Evolutionary conservation across 2,329 filamentous ascomycete genomes (phyloP).

Genomic region (Epichloe uncinata): DNA sequence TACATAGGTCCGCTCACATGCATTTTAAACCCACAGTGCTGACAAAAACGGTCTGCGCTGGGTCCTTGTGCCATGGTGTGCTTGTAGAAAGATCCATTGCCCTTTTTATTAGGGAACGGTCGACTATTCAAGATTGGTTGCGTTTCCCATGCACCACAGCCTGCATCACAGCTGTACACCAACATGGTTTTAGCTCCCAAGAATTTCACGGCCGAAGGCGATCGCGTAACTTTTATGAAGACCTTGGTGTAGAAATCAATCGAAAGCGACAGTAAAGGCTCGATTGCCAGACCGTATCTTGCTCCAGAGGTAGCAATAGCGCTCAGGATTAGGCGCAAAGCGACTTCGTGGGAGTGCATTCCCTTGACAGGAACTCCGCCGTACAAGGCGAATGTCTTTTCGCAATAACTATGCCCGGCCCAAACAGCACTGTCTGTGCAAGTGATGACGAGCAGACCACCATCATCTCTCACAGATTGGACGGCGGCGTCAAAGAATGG

Average conservation of each 20-base stretch:
- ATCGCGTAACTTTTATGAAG: constrained; percentile 71
- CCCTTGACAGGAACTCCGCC: constrained; percentile 82
- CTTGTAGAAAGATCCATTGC: constrained; percentile 59
- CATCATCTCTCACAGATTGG: constrained; percentile 70
- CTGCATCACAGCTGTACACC: constrained; percentile 78
- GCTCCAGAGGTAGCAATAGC: constrained; percentile 68
- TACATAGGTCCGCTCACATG: constrained; percentile 94
- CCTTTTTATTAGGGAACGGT: constrained; percentile 57
- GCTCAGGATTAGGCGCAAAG: constrained; percentile 74
- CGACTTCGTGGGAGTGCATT: constrained; percentile 74
- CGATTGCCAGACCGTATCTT: constrained; percentile 75
- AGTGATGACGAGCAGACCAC: constrained; percentile 84
- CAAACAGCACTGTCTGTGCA: constrained; percentile 95
- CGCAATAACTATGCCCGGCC: constrained; percentile 84
- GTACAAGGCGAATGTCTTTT: constrained; percentile 91
- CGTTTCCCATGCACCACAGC: constrained; percentile 83
- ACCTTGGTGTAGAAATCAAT: constrained; percentile 92
- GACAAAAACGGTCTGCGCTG: constrained; percentile 50
- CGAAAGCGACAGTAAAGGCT: constrained; percentile 81
- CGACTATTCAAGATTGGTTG: constrained; percentile 65
- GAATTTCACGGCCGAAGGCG: constrained; percentile 79
- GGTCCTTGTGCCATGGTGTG: constrained; percentile 63
- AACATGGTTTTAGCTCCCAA: constrained; percentile 84
- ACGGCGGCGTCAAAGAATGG: constrained; percentile 87
- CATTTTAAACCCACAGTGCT: constrained; percentile 75